Evolutionary conservation across 441 rosid genomes (phyloP), one percentile per base, ranked within the genome.

Genomic region (Adansonia rubrostipa): DNA sequence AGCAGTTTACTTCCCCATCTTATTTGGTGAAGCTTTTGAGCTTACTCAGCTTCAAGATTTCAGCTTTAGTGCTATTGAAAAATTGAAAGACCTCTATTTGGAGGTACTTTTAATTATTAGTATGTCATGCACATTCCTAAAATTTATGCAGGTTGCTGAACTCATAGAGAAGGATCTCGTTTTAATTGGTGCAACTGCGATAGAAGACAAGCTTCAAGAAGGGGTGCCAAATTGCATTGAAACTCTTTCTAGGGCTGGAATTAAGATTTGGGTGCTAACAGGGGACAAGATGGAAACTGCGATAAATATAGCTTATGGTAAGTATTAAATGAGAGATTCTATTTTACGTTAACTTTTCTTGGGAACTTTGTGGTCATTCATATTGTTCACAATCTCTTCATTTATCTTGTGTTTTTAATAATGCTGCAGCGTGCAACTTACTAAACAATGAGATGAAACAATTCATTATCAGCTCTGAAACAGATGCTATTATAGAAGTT

Each of bases 231-330:
- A 78, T 85, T 97, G 99, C 86, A 97, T 97, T 80, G 95, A 97
- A 86, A 95, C 98, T 81, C 98, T 97, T 84, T 86, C 98, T 63
- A 93, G 87, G 86, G 99, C 99, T 82, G 99, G 99, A 81, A 97
- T 97, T 79, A 97, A 97, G 90, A 94, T 97, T 77, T 97, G 99
- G 99, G 90, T 97, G 83, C 84, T 97, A 79, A 97, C 99, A 71
- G 99, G 99, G 79, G 99, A 95, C 86, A 95, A 97, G 86, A 83
- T 97, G 92, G 99, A 95, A 93, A 97, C 99, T 3, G 99, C 99
- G 58, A 92, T 95, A 75, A 97, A 97, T 89, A 97, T 97, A 76
- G 99, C 97, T 65, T 97, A 97, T 86, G 97, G 99, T 93, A 81
- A 82, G 68, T 63, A 63, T 1, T 33, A 33, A 63, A 33, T 15